Evolutionary conservation across 345 rosid genomes (phyloP), one percentile per base, ranked within the genome.

Genomic region (Linum trigynum): DNA sequence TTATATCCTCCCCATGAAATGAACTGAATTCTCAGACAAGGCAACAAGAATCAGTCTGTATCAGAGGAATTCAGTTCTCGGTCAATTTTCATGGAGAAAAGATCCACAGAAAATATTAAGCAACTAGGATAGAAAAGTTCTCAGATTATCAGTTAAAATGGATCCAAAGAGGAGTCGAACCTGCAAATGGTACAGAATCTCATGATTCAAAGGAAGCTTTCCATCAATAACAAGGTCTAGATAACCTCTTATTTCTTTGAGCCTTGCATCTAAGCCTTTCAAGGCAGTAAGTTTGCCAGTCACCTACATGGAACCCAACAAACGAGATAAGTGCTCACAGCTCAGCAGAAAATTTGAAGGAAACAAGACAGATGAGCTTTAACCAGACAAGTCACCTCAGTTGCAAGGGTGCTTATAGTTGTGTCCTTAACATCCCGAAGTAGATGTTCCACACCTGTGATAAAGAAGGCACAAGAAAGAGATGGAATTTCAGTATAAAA

Each of bases 351-450:
- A 12, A 57, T 39, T 3, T 59, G 43, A 14, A 17, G 32, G 38
- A 63, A 38, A 37, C 50, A 36, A 42, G 11, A 39, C 12, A 41
- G 38, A 17, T 38, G 5, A n/a, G 10, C 5, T 9, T 3, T 17
- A 12, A 1, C 5, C 48, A 48, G 57, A 8, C n/a, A 65, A 45
- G 32, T 23, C 16, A 86, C 95, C 92, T 91, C 96, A 23, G 90
- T 88, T 45, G 92, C 92, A 61, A 88, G 83, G 37, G 91, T 88
- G 77, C 96, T 91, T 66, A 91, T 81, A 35, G 92, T 88, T 68
- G 96, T 82, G 69, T 91, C 97, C 73, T 91, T 88, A 62, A 91
- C 96, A 74, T 91, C 97, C 74, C 92, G 79, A 23, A 88, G 83
- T 78, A 88, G 79, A 76, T 86, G 90, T 59, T 91, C 88, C 56